Conservation (phyloP, 129 eudicot species). For the Artemisia annua region DNA sequence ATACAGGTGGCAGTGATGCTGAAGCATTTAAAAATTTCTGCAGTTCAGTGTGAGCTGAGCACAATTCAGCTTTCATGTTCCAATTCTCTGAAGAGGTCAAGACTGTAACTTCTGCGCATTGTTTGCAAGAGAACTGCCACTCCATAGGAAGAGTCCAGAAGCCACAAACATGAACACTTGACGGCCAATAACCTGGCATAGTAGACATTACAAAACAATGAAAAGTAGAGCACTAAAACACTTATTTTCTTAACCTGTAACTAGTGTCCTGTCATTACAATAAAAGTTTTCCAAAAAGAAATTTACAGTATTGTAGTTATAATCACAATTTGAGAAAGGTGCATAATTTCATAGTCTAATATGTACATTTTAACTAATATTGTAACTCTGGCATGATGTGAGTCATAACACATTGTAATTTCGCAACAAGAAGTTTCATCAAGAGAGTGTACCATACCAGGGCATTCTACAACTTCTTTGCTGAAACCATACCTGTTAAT, state of each 20-base stretch:
- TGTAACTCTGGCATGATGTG: not conserved
- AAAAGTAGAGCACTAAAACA: not conserved
- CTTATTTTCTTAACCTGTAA: no score
- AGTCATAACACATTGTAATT: conserved; percentile 19
- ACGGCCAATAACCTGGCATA: conserved; percentile 84
- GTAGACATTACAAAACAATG: conserved; percentile 3
- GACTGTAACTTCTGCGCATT: conserved; percentile 54
- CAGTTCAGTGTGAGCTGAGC: conserved; percentile 58
- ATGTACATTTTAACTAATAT: not conserved
- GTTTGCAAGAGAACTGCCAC: conserved; percentile 87
- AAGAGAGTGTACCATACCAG: conserved; percentile 53
- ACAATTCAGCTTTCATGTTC: conserved; percentile 41
- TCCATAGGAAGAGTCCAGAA: conserved; percentile 85
- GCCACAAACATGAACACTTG: conserved; percentile 76
- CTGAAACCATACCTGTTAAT: no score
- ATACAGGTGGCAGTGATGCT: conserved; percentile 56
- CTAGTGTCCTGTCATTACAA: no score
- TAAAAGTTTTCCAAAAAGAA: no score
- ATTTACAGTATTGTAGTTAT: no score
- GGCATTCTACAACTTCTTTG: conserved; percentile 48
- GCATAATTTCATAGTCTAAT: not conserved
- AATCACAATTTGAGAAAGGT: no score
- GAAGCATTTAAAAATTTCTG: conserved; percentile 51
- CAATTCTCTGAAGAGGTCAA: conserved; percentile 39
- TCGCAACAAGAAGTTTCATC: conserved; percentile 8